Base-by-base conservation (phyloP, 352 stramenopile genomes). In the Globisporangium paroecandrum region DNA sequence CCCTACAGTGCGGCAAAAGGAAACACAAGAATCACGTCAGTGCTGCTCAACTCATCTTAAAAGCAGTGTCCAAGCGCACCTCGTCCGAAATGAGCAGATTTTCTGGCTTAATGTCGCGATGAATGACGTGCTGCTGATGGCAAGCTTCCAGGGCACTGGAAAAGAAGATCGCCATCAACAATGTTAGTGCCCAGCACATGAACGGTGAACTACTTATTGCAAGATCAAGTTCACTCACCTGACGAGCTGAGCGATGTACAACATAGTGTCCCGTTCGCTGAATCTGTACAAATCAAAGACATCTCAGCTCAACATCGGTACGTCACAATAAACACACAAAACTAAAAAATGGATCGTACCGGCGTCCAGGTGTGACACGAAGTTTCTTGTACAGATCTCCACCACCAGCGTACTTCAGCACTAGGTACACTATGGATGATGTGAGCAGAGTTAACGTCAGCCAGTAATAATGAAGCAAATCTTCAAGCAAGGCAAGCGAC, bases 21-120 rank as follows among this genome's bases (percentile, higher is more conserved):
- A 22, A 65, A 24, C 25, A 38, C 64, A 54, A 55, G 12, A 24
- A 51, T 7, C 43, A 49, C 18, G 20, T 51, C 3, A 69, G 18
- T 62, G 25, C 22, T 25, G 10, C 13, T 7, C 18, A 51, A 34
- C 22, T n/a, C 24, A 53, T 53, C 46, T 53, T 24, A 24, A 15
- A 27, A 34, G 5, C 25, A 58, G n/a, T n/a, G 8, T 36, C 25
- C 6, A 32, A 41, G 24, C 29, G 49, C 66, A 89, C 82, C 46
- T 90, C 81, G 3, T 89, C 74, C 24, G 84, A 88, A 24, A 95
- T 70, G 54, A 99, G 78, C 58, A 99, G 76, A 68, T 99, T 99
- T 64, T 99, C 96, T 1, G 95, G 96, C 73, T 99, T 99, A 61
- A 99, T 98, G 65, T 99, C 96, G 15, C 95, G 81, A 65, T 98